phyloP scores from a whole-genome alignment of 306 rosid genomes.

The Vachellia pachyceras region DNA sequence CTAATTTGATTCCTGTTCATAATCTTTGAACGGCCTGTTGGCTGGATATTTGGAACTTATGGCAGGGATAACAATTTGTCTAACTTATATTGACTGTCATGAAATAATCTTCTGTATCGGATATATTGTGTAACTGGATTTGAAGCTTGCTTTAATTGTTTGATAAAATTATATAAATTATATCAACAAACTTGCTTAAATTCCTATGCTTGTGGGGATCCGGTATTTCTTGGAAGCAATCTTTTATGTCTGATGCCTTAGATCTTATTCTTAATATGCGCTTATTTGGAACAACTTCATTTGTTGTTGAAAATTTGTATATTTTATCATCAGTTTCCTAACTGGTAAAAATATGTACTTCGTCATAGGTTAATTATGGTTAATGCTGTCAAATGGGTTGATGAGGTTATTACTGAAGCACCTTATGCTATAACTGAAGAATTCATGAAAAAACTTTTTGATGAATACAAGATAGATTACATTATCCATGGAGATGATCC shows the following conservation, averaged over 20 bases:
- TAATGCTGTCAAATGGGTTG: slow-evolving; percentile 98
- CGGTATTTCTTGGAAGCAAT: slow-evolving; percentile 7
- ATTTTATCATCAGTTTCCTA: background rate
- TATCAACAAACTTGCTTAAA: background rate
- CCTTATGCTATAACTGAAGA: slow-evolving; percentile 96
- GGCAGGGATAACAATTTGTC: background rate
- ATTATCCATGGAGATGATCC: slow-evolving; percentile 99
- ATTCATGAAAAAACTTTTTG: slow-evolving; percentile 88
- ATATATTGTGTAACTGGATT: background rate
- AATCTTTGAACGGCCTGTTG: background rate
- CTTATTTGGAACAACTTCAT: background rate
- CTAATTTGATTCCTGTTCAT: background rate
- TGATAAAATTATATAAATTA: background rate
- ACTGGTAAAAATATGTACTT: background rate
- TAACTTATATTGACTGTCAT: background rate
- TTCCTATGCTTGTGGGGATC: background rate
- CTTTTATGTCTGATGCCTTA: slow-evolving; percentile 33
- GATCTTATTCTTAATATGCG: background rate
- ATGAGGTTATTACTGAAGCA: slow-evolving; percentile 91
- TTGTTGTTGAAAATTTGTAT: background rate
- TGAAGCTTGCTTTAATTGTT: background rate
- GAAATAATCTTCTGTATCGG: background rate
- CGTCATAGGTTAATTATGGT: slow-evolving; percentile 56
- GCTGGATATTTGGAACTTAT: background rate
- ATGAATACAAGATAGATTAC: slow-evolving; percentile 82